Percentiles rank a stretch among this genome's conserved stretches.
These are phyloP conservation scores for Juncus effusus DNA, from an alignment of 176 grass and related monocot species.

Conservation along the genomic window DNA sequence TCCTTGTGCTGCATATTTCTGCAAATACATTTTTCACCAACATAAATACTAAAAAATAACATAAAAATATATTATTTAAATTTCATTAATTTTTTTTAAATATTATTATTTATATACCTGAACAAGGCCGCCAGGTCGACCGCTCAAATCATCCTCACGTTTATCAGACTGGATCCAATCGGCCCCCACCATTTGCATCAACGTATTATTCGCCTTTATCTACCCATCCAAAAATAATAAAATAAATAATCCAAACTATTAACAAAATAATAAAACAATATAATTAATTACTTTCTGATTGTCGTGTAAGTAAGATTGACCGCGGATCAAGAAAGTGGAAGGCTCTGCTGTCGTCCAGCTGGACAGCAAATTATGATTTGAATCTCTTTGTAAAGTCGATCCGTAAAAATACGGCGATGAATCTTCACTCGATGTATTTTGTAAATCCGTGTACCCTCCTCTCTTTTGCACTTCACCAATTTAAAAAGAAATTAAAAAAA, in stretches of 20 bases:
- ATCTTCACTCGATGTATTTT: conserved; percentile 52
- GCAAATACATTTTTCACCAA: conserved; percentile 33
- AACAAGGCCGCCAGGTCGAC: conserved; percentile 73
- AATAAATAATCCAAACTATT: background rate
- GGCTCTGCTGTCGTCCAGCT: conserved; percentile 86
- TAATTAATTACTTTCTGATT: conserved; percentile 54
- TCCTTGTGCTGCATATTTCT: conserved; percentile 88
- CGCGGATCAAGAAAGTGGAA: conserved; percentile 84
- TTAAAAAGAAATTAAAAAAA: conserved; percentile 15
- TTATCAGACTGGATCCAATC: conserved; percentile 98
- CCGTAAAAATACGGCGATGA: conserved; percentile 56
- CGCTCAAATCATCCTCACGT: conserved; percentile 88
- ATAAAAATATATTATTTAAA: background rate
- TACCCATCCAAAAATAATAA: conserved; percentile 22
- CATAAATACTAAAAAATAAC: background rate
- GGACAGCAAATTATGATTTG: conserved; percentile 43
- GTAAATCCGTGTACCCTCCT: conserved; percentile 78
- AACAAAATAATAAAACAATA: conserved; percentile 8
- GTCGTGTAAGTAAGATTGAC: conserved; percentile 80
- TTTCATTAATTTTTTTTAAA: background rate
- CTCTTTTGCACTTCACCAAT: conserved; percentile 64
- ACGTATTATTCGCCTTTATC: conserved; percentile 83
- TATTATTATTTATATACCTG: too few species aligned
- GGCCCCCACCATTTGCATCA: conserved; percentile 98
- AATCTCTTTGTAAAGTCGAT: conserved; percentile 85